Evolutionary conservation across 805 yeast species (phyloP).

Genomic region (Saccharomycopsis sp.): DNA sequence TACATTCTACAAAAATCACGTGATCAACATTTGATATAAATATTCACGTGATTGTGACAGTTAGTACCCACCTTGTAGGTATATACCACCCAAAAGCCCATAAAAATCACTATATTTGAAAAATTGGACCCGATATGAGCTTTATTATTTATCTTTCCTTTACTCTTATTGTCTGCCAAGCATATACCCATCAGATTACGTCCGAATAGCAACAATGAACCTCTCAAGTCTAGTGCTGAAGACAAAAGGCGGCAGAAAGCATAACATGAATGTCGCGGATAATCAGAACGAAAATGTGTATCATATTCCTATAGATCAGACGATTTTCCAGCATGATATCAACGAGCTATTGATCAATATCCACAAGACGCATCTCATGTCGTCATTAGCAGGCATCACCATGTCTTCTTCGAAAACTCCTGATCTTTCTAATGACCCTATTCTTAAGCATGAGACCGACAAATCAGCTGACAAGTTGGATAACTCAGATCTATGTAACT

Average conservation of each 20-base stretch:
- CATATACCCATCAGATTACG: not conserved
- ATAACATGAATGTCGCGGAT: not conserved
- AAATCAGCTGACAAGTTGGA: not conserved
- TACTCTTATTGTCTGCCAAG: not conserved
- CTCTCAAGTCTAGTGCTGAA: not conserved
- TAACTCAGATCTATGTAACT: slow-evolving; percentile 6
- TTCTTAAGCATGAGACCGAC: not conserved
- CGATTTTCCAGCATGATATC: slow-evolving; percentile 14
- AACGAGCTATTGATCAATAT: slow-evolving; percentile 15
- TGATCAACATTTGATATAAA: too few species aligned
- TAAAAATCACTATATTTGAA: too few species aligned
- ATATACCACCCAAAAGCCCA: too few species aligned
- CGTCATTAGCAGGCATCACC: slow-evolving; percentile 1
- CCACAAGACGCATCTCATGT: slow-evolving; percentile 11
- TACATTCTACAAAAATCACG: too few species aligned
- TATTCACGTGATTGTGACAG: too few species aligned
- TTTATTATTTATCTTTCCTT: too few species aligned
- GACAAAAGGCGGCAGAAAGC: not conserved
- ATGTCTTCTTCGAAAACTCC: not conserved
- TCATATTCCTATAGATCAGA: slow-evolving; percentile 10
- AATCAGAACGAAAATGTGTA: slow-evolving; percentile 1
- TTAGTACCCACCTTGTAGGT: too few species aligned
- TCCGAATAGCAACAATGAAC: not conserved
- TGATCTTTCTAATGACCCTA: not conserved
- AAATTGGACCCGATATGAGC: too few species aligned